A percentile compares a stretch with the other conserved stretches of the same genome.
phyloP scores from a whole-genome alignment of 2,329 filamentous ascomycete genomes.

The Truncatella angustata region DNA sequence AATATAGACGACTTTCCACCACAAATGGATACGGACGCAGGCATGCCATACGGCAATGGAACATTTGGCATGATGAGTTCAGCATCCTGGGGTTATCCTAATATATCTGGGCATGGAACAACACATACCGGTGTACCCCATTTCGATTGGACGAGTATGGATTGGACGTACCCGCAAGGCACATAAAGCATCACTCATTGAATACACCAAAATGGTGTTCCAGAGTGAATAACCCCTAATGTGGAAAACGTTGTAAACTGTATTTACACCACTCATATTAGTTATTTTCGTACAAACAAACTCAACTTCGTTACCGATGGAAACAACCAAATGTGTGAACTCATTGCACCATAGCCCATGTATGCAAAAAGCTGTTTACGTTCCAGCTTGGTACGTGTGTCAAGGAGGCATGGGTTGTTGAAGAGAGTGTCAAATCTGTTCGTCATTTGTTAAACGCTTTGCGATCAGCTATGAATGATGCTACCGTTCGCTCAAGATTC shows the following conservation, averaged over 20 bases:
- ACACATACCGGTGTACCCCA: not conserved
- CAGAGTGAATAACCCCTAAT: no score
- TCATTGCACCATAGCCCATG: no score
- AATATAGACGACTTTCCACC: not conserved
- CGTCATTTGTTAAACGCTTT: no score
- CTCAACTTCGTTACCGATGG: no score
- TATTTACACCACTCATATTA: not conserved
- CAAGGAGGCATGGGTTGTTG: no score
- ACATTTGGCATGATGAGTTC: not conserved
- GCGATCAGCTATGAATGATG: no score
- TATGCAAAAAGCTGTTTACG: no score
- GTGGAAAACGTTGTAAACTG: no score
- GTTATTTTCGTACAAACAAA: not conserved
- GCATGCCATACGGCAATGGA: not conserved
- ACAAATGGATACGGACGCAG: not conserved
- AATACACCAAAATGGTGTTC: not conserved
- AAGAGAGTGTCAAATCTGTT: no score
- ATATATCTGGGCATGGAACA: not conserved
- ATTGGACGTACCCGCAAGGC: not conserved
- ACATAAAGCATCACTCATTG: not conserved
- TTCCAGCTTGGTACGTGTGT: no score
- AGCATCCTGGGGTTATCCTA: not conserved
- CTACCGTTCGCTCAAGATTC: no score
- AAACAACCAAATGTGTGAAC: no score
- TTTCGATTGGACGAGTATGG: slow-evolving; percentile 4